Evolutionary conservation across 768 basidiomycete species (phyloP).

Genomic region (Lentinula boryana): DNA sequence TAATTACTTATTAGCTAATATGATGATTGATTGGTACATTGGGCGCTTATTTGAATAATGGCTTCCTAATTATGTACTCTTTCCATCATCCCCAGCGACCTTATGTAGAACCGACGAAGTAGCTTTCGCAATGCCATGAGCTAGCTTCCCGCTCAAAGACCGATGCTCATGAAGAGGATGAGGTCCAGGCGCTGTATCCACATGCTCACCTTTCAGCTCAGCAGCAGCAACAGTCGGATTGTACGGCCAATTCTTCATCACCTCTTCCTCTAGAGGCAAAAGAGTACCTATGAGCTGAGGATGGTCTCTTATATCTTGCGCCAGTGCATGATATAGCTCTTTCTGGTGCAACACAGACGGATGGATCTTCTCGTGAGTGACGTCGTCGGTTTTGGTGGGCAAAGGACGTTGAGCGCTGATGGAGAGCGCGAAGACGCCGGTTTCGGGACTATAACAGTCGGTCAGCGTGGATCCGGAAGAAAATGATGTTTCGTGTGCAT

Average conservation of each 20-base stretch:
- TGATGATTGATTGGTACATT: too few relatives aligned
- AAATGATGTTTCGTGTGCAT: slow-evolving; percentile 15
- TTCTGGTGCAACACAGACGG: slow-evolving; percentile 49
- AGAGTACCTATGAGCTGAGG: slow-evolving; percentile 39
- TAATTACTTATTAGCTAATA: too few relatives aligned
- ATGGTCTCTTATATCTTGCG: slow-evolving; percentile 28
- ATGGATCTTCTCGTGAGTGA: slow-evolving; percentile 58
- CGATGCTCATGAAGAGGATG: not conserved
- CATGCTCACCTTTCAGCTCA: not conserved
- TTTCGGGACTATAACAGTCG: slow-evolving; percentile 32
- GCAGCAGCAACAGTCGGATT: slow-evolving; percentile 13
- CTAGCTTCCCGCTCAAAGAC: not conserved
- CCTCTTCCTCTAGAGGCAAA: slow-evolving; percentile 44
- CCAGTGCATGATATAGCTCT: slow-evolving; percentile 25
- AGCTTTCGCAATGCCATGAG: not conserved
- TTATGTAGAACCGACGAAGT: not conserved
- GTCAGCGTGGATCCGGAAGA: not conserved
- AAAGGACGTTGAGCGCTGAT: slow-evolving; percentile 38
- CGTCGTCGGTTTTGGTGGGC: slow-evolving; percentile 35
- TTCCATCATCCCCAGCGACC: not conserved
- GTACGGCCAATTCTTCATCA: slow-evolving; percentile 43
- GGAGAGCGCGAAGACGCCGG: slow-evolving; percentile 50
- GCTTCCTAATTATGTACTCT: not conserved
- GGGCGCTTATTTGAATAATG: too few relatives aligned
- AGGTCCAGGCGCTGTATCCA: not conserved